Evolutionary conservation across 129 eudicot species (phyloP).

Genomic region (Tagetes erecta): DNA sequence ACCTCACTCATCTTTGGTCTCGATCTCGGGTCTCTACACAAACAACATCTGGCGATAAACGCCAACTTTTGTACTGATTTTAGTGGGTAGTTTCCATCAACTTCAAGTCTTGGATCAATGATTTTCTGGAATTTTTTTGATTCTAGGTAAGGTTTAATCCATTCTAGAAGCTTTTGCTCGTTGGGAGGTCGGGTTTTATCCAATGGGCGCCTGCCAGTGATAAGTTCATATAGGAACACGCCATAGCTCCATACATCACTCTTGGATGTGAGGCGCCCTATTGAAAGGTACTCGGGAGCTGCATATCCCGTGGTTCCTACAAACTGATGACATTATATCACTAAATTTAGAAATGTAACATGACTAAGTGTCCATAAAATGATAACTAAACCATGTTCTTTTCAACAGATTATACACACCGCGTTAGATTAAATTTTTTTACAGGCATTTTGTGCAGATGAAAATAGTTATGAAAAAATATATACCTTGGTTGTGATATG

Average conservation of each 20-base stretch:
- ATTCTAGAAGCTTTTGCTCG: slow-evolving; percentile 44
- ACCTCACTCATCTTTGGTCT: slow-evolving; percentile 80
- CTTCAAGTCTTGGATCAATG: slow-evolving; percentile 66
- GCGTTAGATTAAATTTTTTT: not conserved
- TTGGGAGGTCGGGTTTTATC: slow-evolving; percentile 49
- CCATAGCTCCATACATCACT: slow-evolving; percentile 75
- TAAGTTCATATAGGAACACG: slow-evolving; percentile 65
- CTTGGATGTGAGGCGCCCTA: slow-evolving; percentile 53
- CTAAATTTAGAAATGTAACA: not conserved
- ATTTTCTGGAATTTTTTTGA: slow-evolving; percentile 46
- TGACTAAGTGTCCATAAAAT: not conserved
- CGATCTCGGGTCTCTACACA: slow-evolving; percentile 41
- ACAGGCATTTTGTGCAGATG: not conserved
- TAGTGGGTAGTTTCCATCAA: slow-evolving; percentile 42
- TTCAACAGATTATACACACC: not conserved
- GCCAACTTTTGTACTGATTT: slow-evolving; percentile 53
- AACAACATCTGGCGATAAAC: slow-evolving; percentile 52
- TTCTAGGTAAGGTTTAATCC: slow-evolving; percentile 59
- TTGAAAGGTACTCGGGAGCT: slow-evolving; percentile 62
- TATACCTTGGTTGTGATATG: slow-evolving; percentile 83
- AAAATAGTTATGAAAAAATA: slow-evolving; percentile 12
- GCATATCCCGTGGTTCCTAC: slow-evolving; percentile 71
- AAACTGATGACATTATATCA: slow-evolving; percentile 35
- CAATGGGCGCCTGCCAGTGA: slow-evolving; percentile 65
- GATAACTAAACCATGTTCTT: not conserved